Percentiles rank a stretch among this genome's conserved stretches.
phyloP scores from a whole-genome alignment of 768 basidiomycete species.

The Russula lepida region DNA sequence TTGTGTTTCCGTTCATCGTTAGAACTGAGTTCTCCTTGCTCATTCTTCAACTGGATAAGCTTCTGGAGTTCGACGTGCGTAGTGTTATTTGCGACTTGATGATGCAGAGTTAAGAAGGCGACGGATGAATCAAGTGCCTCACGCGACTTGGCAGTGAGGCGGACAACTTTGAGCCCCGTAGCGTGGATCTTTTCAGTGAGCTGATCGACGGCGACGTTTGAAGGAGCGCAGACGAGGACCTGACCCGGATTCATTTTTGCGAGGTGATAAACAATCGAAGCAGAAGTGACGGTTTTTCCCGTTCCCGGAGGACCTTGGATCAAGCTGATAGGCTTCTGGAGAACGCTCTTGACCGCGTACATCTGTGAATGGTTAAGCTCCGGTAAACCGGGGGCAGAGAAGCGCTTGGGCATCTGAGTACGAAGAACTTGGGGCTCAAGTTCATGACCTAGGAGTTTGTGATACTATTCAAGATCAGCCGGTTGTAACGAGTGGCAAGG shows the following conservation, averaged over 20 bases:
- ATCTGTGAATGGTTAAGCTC: constrained; percentile 99
- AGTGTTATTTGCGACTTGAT: constrained; percentile 94
- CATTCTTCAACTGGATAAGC: constrained; percentile 93
- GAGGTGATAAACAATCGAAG: constrained; percentile 96
- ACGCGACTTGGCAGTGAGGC: constrained; percentile 94
- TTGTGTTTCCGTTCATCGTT: constrained; percentile 98
- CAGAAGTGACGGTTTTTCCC: constrained; percentile 98
- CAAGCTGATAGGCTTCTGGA: constrained; percentile 94
- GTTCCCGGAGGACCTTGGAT: constrained; percentile 99
- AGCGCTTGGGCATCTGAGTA: constrained; percentile 93
- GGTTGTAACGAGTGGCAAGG: background rate
- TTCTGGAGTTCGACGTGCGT: constrained; percentile 97
- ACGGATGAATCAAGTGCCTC: constrained; percentile 97
- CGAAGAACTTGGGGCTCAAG: constrained; percentile 87
- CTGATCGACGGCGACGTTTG: constrained; percentile 98
- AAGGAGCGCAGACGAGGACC: constrained; percentile 97
- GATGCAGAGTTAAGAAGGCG: constrained; percentile 87
- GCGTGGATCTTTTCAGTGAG: constrained; percentile 97
- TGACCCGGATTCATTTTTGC: constrained; percentile 99
- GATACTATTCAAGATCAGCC: constrained; percentile 52
- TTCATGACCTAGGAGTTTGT: constrained; percentile 96
- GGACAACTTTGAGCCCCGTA: constrained; percentile 98
- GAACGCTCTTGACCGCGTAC: constrained; percentile 98
- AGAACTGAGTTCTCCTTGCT: constrained; percentile 94
- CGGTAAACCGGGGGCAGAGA: constrained; percentile 94